phyloP scores from a whole-genome alignment of 768 basidiomycete species.

The Termitomyces sp. region DNA sequence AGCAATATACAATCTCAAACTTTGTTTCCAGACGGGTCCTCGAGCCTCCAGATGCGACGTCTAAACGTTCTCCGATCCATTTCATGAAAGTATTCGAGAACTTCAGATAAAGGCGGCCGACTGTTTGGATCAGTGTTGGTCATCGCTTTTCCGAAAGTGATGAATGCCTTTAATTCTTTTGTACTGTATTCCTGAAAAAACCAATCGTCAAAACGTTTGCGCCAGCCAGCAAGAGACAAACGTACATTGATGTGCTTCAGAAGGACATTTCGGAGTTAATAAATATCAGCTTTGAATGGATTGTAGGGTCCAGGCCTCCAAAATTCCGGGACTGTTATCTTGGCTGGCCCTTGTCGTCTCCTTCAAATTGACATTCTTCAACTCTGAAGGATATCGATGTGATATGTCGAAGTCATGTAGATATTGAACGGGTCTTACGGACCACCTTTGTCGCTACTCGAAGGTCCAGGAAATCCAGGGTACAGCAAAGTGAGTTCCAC shows the following conservation, averaged over 20 bases:
- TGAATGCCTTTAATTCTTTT: background rate
- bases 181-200: background rate
- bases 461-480: background rate
- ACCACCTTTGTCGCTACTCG: background rate
- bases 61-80: background rate
- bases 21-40: background rate
- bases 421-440: slow-evolving; percentile 11
- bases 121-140: background rate
- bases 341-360: background rate
- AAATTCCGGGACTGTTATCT: slow-evolving; percentile 1
- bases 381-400: background rate
- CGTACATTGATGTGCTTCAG: background rate
- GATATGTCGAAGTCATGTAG: slow-evolving; percentile 1
- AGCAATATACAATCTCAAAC: background rate
- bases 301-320: background rate
- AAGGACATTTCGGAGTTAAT: background rate
- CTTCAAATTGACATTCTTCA: background rate
- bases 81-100: background rate
- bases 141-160: background rate
- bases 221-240: background rate
- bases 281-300: slow-evolving; percentile 2
- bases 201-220: background rate
- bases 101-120: background rate
- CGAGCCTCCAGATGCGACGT: background rate
- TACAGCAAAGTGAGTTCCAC: background rate